Evolutionary conservation across 2,329 filamentous ascomycete genomes (phyloP), one percentile per base, ranked within the genome.

Genomic region (Verruconis gallopava): DNA sequence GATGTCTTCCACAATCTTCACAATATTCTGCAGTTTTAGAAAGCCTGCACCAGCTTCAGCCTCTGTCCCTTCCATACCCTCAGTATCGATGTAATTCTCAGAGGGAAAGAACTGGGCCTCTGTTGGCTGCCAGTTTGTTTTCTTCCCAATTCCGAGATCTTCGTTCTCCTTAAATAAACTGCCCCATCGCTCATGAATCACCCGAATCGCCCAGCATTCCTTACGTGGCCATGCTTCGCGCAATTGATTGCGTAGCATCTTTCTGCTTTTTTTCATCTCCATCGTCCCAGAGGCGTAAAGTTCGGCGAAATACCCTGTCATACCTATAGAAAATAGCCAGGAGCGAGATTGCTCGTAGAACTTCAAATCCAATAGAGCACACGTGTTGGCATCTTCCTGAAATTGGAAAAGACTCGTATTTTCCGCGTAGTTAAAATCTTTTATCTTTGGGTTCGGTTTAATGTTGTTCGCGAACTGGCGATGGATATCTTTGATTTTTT

Each of bases 91-190:
- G 1, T 42, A 20, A 36, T 19, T 20, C n/a, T 42, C 18, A 5
- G 21, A 5, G 4, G 30, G 30, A 22, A 43, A 43, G 41, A 43
- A 43, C 14, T 43, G 35, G 34, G 28, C 34, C 22, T 43, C 41
- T 9, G 20, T 33, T 12, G 41, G 35, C 35, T 19, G 17, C 41
- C 41, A 43, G 4, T n/a, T 19, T 15, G 35, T 37, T 15, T 12
- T 17, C 22, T 18, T 30, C 6, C 21, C 41, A 2, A 43, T 40
- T n/a, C 17, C 35, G 34, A 43, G 18, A 13, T 19, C 9, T 11
- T 21, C 18, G 13, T 43, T 42, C 9, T 40, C 3, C 14, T 15
- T 15, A 18, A 43, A 39, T 5, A 38, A 20, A 4, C 17, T 22
- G 35, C 30, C 35, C 41, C 41, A 43, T 12, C 21, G 20, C 20